Conservation (phyloP, 345 rosid species). For the Euphorbia peplus region DNA sequence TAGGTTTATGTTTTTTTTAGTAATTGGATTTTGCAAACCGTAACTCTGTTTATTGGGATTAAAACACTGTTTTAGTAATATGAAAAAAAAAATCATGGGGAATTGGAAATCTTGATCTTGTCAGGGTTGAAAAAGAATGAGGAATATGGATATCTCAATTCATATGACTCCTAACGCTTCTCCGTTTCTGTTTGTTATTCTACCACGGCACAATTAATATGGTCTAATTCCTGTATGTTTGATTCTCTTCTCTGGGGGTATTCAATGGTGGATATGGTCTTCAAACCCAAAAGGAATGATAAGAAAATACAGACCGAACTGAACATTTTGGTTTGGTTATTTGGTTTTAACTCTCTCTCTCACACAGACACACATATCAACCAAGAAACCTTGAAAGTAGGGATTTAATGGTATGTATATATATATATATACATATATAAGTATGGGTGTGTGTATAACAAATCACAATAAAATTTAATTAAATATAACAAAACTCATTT, state of each 20-base stretch:
- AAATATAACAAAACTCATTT: no score
- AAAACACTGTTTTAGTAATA: background rate
- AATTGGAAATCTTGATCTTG: background rate
- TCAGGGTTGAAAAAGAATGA: background rate
- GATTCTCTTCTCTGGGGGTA: background rate
- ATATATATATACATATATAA: no score
- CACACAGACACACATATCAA: no score
- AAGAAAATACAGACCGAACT: no score
- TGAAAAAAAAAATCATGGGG: background rate
- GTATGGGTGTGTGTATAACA: no score
- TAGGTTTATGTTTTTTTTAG: background rate
- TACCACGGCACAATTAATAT: background rate
- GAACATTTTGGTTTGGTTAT: no score
- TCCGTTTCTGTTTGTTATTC: background rate
- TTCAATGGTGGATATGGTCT: background rate
- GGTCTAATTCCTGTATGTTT: background rate
- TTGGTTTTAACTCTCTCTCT: no score
- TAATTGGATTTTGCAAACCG: background rate
- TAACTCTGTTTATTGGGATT: conserved; percentile 3
- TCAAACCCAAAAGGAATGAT: no score
- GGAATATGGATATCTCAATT: background rate
- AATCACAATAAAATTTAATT: no score
- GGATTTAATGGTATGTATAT: no score
- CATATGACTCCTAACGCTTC: no score
- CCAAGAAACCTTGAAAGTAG: no score